Base-by-base conservation (phyloP, 108 stramenopile species). In the Cafeteria roenbergensis region DNA sequence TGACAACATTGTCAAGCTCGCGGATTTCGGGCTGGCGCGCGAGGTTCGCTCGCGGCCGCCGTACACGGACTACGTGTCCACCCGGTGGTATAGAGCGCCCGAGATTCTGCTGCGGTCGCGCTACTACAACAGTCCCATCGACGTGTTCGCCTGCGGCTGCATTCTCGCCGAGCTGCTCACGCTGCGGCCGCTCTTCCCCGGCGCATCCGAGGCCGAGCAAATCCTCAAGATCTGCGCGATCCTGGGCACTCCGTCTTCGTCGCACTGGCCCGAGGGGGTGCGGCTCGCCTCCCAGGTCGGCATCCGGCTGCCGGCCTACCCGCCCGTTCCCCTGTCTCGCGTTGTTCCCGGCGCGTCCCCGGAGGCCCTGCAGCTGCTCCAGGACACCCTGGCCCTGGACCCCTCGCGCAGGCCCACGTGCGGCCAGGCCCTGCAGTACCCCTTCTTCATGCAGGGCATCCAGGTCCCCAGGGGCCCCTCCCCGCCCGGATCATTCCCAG, bases 81-180 rank as follows among this genome's bases (percentile, higher is more conserved):
- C 95, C 0, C 72, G 93, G 28, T 97, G 95, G 95, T 97, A 97
- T 78, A 84, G 95, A 26, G 90, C 91, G 48, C 95, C 95, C 0
- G 96, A 97, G 68, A 78, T 97, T 0, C 78, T 97, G 33, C 68
- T 93, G 48, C 75, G 80, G 0, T 72, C 77, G 31, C 70, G 77
- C 1, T 37, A 58, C 26, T 98, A 98, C 73, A 89, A 88, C 51
- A 73, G 76, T 1, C 88, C 93, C 35, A 85, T 94, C 65, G 96
- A 98, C 78, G 67, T 87, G 37, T 98, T 88, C 68, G 94, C 91
- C 20, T 71, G 82, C 56, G 96, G 93, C 12, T 85, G 89, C 71
- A 84, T 98, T 51, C 77, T 92, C 48, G 88, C 87, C 0, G 96
- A 98, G 72, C 69, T 95, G 38, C 87, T 85, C 64, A 83, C 80